These are phyloP conservation scores for Nymphaea thermarum DNA, from an alignment of 164 flowering plant species.

Conservation along the genomic window DNA sequence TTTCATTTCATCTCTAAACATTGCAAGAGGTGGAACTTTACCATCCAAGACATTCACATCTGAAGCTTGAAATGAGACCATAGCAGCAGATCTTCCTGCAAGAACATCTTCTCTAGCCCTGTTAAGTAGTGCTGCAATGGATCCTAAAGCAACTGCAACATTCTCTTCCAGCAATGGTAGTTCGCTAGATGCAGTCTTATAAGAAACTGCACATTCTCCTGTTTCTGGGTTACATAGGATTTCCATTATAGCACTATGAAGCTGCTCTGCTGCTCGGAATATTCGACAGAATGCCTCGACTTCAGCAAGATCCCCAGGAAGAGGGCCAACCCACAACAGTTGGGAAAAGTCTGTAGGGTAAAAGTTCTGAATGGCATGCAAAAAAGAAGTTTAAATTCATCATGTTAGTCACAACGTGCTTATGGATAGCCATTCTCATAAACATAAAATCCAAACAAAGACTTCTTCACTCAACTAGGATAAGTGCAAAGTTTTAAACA, in stretches of 20 bases:
- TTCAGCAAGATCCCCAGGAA: slow-evolving; percentile 98
- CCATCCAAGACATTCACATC: slow-evolving; percentile 43
- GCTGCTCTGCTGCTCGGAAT: slow-evolving; percentile 77
- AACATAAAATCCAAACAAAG: not conserved
- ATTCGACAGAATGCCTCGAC: slow-evolving; percentile 97
- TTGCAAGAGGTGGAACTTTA: slow-evolving; percentile 76
- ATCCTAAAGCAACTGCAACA: slow-evolving; percentile 81
- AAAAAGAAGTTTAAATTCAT: not conserved
- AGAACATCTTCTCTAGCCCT: slow-evolving; percentile 85
- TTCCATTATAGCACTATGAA: slow-evolving; percentile 77
- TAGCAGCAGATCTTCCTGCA: slow-evolving; percentile 61
- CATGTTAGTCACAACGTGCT: not conserved
- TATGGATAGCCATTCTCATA: too few relatives aligned
- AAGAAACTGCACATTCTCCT: slow-evolving; percentile 80
- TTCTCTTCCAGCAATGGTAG: slow-evolving; percentile 65
- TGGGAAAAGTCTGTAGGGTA: slow-evolving; percentile 44
- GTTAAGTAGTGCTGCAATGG: slow-evolving; percentile 70
- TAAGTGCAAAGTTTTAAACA: not conserved
- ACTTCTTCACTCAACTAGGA: not conserved
- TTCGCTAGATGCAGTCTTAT: slow-evolving; percentile 53
- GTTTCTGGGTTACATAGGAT: slow-evolving; percentile 83
- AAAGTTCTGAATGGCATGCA: not conserved
- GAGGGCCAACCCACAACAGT: slow-evolving; percentile 72
- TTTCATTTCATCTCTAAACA: slow-evolving; percentile 83
- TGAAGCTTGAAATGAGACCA: slow-evolving; percentile 26